These are phyloP conservation scores for Chlamydomonas sp. DNA, from an alignment of 139 green algal genomes.

Conservation along the genomic window DNA sequence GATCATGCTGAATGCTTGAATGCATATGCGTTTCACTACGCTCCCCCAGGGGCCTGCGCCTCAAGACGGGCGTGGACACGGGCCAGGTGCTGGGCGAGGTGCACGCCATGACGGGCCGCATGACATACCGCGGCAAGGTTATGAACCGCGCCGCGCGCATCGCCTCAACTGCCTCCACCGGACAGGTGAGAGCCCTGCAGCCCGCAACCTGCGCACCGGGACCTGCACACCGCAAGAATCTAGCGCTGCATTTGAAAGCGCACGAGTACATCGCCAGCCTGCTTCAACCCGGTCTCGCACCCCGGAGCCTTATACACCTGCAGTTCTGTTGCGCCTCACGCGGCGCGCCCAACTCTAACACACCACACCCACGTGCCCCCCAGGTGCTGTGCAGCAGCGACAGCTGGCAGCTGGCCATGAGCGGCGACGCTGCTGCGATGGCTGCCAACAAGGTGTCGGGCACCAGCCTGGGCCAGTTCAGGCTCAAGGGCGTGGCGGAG, in stretches of 20 bases:
- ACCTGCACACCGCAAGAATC: too few relatives aligned
- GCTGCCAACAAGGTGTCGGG: conserved; percentile 38
- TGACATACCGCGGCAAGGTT: conserved; percentile 62
- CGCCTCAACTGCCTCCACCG: conserved; percentile 45
- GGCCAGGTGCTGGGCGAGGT: conserved; percentile 51
- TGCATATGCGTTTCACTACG: not conserved
- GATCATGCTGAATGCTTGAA: not conserved
- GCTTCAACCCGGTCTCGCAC: too few relatives aligned
- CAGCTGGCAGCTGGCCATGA: conserved; percentile 39
- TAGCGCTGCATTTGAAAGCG: too few relatives aligned
- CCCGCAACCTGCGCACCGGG: too few relatives aligned
- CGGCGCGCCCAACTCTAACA: too few relatives aligned
- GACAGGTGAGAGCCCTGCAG: not conserved
- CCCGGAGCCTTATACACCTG: too few relatives aligned
- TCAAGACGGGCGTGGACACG: conserved; percentile 55
- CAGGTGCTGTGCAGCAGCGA: conserved; percentile 42
- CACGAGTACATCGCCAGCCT: too few relatives aligned
- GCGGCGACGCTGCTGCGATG: conserved; percentile 6
- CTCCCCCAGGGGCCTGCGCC: conserved; percentile 43
- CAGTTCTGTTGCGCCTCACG: too few relatives aligned
- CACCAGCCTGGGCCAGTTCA: conserved; percentile 40
- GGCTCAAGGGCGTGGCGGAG: conserved; percentile 47
- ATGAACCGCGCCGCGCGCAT: conserved; percentile 57
- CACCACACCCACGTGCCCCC: too few relatives aligned
- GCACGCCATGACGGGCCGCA: conserved; percentile 55